These are phyloP conservation scores for Calonectria pseudoturangicola DNA, from an alignment of 2,329 filamentous ascomycete species.

Conservation along the genomic window DNA sequence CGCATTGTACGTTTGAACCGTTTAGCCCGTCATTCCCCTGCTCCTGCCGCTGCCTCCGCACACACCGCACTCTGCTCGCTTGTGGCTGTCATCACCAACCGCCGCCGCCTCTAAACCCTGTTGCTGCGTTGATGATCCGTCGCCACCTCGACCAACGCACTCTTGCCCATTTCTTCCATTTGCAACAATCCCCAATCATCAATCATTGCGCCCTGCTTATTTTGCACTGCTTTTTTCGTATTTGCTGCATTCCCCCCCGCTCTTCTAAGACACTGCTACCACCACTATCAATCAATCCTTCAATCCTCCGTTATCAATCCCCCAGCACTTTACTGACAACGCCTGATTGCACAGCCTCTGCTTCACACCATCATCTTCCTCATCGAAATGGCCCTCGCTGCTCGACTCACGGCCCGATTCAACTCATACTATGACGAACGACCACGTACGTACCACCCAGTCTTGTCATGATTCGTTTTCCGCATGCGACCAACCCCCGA, in stretches of 20 bases:
- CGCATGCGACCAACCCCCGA: neutral
- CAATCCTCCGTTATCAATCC: conserved; percentile 37
- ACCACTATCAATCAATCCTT: neutral
- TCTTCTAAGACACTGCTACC: neutral
- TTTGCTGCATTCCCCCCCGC: neutral
- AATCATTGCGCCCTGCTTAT: conserved; percentile 1
- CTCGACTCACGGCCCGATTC: conserved; percentile 89
- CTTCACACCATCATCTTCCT: conserved; percentile 90
- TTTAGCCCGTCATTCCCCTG: conserved; percentile 10
- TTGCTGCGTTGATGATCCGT: conserved; percentile 23
- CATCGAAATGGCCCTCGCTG: conserved; percentile 90
- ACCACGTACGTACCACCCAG: conserved; percentile 75
- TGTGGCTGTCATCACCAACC: conserved; percentile 29
- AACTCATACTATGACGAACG: conserved; percentile 95
- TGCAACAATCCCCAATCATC: neutral
- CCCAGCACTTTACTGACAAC: conserved; percentile 46
- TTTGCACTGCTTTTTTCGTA: neutral
- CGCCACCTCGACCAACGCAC: conserved; percentile 21
- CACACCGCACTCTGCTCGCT: neutral
- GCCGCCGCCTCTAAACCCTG: conserved; percentile 30
- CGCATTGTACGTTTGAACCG: conserved; percentile 77
- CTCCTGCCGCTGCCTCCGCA: conserved; percentile 11
- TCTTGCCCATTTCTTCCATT: conserved; percentile 5
- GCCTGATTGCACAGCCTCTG: conserved; percentile 78
- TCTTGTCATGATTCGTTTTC: neutral